Evolutionary conservation across 441 rosid genomes (phyloP), one percentile per base, ranked within the genome.

Genomic region (Syzygium malaccense): DNA sequence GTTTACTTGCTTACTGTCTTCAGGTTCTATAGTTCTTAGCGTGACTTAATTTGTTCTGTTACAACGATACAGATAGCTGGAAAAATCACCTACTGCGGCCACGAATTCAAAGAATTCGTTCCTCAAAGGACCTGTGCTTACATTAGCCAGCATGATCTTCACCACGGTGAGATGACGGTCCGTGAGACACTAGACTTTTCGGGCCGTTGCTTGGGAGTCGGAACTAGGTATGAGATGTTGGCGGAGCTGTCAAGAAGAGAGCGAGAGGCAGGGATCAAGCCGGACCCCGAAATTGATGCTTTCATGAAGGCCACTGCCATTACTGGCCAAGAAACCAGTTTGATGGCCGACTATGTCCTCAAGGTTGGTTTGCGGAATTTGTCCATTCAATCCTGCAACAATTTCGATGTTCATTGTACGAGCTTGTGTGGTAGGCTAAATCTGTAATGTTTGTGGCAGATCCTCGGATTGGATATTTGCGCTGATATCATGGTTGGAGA

Each of bases 51-150:
- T n/a, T 84, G 30, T 32, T 23, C 25, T 71, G 8, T 80, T 23
- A 75, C 53, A 88, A 41, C 58, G 79, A 15, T 7, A 17, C 80
- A 91, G 92, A 80, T 86, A 28, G 64, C 85, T 2, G 92, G 92
- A 41, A 89, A 88, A 86, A 64, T 98, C 85, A 96, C 97, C 57
- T 96, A 96, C 89, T 96, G 99, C 6, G 99, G 99, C 55, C 98
- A 96, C 28, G 98, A 96, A 88, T 89, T 98, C 86, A 66, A 88
- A 1, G 99, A 98, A 91, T 98, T 98, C 89, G 93, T 95, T 89
- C 99, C 98, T 86, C 98, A 94, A 88, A 96, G 96, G 89, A 96
- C 99, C 0, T 96, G 97, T 91, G 99, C 99, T n/a, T 98, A 98
- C 90, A 96, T 98, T 37, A 91, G 99, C 89, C 99, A 98, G 88